Base-by-base conservation (phyloP, 2,329 filamentous ascomycete species). In the Orbilia javanica region DNA sequence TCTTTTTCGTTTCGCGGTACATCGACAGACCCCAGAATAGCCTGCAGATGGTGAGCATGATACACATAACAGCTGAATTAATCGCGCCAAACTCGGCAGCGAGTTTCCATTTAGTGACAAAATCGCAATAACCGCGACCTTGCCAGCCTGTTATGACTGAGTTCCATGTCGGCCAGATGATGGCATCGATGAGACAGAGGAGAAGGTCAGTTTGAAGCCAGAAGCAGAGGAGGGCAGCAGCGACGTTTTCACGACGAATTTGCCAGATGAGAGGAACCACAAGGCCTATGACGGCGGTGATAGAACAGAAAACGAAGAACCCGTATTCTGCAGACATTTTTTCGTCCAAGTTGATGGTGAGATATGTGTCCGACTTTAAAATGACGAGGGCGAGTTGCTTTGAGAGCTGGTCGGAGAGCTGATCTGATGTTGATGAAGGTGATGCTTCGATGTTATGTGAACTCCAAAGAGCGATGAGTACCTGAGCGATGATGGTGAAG, bases 141-240 rank as follows among this genome's bases (percentile, higher is more conserved):
- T 86, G 83, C 86, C 87, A 92, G 87, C 79, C 73, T 2, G 50
- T 69, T n/a, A 88, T 89, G 4, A 84, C 82, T 11, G 87, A 81
- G 79, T 91, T 84, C 79, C 90, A 88, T 6, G 85, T 87, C 0
- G 87, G 86, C 90, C 90, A 93, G 77, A 92, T 86, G 62, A 91
- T 82, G 1, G 89, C 85, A 81, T 92, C 92, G 84, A 89, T 83
- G 79, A 89, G 85, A 79, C 86, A 88, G 82, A 88, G 86, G 66
- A 90, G 70, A 80, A 91, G 90, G 73, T 87, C 82, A n/a, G 89
- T 72, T 25, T 87, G 83, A 66, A 88, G 84, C 86, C 88, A 90
- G 63, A 85, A 81, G 60, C 90, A 86, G 39, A 92, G 85, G 31
- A 86, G 87, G 18, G 86, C 86, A 5, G 89, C 88, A 11, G 89